These are phyloP conservation scores for Aspergillus vadensis DNA, from an alignment of 2,329 filamentous ascomycete species.

Conservation along the genomic window DNA sequence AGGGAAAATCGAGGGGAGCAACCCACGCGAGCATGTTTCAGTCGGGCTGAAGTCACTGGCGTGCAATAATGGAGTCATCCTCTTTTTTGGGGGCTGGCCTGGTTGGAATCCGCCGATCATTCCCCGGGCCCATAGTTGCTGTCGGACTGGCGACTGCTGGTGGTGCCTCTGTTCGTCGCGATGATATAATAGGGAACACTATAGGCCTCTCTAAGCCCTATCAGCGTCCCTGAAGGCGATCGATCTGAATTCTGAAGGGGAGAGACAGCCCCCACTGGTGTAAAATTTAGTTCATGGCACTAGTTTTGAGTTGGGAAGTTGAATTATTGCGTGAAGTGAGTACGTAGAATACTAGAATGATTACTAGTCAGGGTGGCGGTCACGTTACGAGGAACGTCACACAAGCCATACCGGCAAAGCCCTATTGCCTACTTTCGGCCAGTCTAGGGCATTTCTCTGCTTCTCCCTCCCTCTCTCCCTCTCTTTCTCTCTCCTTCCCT, in stretches of 20 bases:
- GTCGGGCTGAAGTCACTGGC: not conserved
- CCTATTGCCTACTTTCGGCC: not conserved
- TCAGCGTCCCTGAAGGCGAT: not conserved
- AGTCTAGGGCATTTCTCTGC: not conserved
- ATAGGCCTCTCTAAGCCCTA: not conserved
- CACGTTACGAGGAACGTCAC: too few relatives aligned
- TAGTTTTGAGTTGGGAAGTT: not conserved
- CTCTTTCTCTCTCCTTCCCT: too few relatives aligned
- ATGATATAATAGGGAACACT: not conserved
- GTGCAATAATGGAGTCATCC: conserved; percentile 3
- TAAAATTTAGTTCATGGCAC: not conserved
- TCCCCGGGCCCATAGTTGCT: conserved; percentile 4
- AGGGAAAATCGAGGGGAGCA: not conserved
- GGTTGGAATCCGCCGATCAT: conserved; percentile 9
- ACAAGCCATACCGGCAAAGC: not conserved
- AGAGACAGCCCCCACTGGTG: not conserved
- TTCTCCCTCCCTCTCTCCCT: too few relatives aligned
- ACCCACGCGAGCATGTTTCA: conserved; percentile 4
- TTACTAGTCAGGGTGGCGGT: too few relatives aligned
- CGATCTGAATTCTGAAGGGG: not conserved
- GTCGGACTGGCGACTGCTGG: not conserved
- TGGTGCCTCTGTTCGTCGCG: not conserved
- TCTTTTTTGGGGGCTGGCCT: not conserved
- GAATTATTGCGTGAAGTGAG: too few relatives aligned
- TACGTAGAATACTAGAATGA: too few relatives aligned